Percentiles rank a stretch among this genome's conserved stretches.
Conservation (phyloP, 2,329 filamentous ascomycete species). For the Cercospora beticola region DNA sequence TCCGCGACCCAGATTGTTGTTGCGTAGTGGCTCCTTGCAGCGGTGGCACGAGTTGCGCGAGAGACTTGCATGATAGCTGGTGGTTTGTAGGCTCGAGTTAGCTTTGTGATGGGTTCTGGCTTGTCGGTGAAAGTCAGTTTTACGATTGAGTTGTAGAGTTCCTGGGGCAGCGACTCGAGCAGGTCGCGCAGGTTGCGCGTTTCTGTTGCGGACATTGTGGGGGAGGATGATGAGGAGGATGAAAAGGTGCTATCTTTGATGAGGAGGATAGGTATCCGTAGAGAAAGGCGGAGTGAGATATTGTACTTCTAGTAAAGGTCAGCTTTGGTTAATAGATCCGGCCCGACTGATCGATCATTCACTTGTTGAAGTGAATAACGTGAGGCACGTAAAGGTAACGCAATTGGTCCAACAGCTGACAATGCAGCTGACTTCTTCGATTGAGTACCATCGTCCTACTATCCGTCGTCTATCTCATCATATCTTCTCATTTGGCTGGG, state of each 20-base stretch:
- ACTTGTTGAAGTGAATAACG: background rate
- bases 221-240: background rate
- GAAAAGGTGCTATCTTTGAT: background rate
- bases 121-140: background rate
- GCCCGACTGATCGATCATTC: background rate
- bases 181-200: background rate
- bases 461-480: background rate
- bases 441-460: background rate
- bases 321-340: background rate
- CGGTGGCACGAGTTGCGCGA: background rate
- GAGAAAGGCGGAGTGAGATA: background rate
- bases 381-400: background rate
- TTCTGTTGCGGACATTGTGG: background rate
- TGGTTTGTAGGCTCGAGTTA: background rate
- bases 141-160: background rate
- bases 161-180: background rate
- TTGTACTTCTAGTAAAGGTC: background rate
- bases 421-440: background rate
- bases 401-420: background rate
- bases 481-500: conserved; percentile 16
- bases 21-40: background rate
- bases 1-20: background rate
- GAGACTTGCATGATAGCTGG: background rate
- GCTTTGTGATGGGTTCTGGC: background rate
- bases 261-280: background rate